Evolutionary conservation across 2,329 filamentous ascomycete species (phyloP), one percentile per base, ranked within the genome.

Genomic region (Ceratocystis ficicola): DNA sequence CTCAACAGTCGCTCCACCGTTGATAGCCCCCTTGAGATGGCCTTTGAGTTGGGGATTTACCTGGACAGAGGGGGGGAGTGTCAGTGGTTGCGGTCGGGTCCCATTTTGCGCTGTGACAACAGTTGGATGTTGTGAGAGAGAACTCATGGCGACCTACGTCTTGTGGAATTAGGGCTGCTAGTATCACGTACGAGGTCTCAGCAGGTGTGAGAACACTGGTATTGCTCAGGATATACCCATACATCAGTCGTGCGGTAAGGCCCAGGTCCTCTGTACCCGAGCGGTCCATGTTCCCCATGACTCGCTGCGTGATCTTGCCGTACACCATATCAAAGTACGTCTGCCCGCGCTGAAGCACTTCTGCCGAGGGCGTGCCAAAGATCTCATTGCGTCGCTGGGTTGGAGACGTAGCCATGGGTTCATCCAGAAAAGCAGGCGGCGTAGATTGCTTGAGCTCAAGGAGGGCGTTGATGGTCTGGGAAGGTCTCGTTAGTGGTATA

Each of bases 31-130:
- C 69, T 74, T 76, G 17, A 82, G 73, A 72, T 82, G 80, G 3
- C 80, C 80, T 68, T 81, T 82, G 60, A 82, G 71, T 69, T 82
- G 80, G 5, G 79, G 77, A 67, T 81, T 81, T 20, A 81, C 76
- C 78, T 79, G 66, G 63, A 17, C n/a, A 22, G 8, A 63, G 22
- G 15, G 28, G 67, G 41, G 69, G 32, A 12, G 32, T 12, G 32
- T 36, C 32, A 36, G 32, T 36, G 32, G 8, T 36, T 36, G 32
- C 32, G 32, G 32, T 8, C 32, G 10, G 32, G 32, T 3, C 32
- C 32, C 32, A 10, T 36, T 8, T 12, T 36, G 32, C 32, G 32
- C 32, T 68, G 44, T 69, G 64, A 32, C 44, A 52, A 52, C 20
- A 63, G 12, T 32, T 22, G 17, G 30, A 20, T 10, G 4, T 52